phyloP scores from a whole-genome alignment of 495 filamentous ascomycete species.

The Endocarpon pusillum region DNA sequence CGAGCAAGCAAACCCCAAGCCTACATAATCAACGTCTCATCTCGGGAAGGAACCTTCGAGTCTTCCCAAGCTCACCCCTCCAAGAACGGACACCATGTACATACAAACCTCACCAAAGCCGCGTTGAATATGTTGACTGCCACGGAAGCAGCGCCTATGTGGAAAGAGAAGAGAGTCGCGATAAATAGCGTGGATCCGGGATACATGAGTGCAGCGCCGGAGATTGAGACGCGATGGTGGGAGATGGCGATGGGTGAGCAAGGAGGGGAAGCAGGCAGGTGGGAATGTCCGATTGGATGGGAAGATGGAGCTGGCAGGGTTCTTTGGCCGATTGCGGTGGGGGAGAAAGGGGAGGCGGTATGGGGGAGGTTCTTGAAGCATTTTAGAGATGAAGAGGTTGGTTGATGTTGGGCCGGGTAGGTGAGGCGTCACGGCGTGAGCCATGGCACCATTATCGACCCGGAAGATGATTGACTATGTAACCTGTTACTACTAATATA shows the following conservation, averaged over 20 bases:
- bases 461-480: no score
- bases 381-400: conserved; percentile 13
- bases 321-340: conserved; percentile 28
- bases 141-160: conserved; percentile 20
- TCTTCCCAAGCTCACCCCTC: conserved; percentile 6
- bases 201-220: conserved; percentile 30
- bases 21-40: conserved; percentile 30
- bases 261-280: conserved; percentile 6
- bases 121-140: conserved; percentile 33
- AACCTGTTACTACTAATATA: no score
- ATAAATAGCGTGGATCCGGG: conserved; percentile 34
- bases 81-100: conserved; percentile 26
- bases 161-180: conserved; percentile 19
- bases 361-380: conserved; percentile 32
- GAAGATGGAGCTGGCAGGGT: conserved; percentile 30
- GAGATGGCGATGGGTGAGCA: no score
- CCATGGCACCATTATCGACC: no score
- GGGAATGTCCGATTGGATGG: conserved; percentile 26
- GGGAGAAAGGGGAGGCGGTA: conserved; percentile 16
- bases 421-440: no score
- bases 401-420: no score
- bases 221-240: conserved; percentile 9
- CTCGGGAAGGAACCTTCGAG: conserved; percentile 29
- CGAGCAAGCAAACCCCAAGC: conserved; percentile 8
- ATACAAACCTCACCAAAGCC: conserved; percentile 35